Conservation (phyloP, 1,139 yeast genomes). For the Taphrina wiesneri region DNA sequence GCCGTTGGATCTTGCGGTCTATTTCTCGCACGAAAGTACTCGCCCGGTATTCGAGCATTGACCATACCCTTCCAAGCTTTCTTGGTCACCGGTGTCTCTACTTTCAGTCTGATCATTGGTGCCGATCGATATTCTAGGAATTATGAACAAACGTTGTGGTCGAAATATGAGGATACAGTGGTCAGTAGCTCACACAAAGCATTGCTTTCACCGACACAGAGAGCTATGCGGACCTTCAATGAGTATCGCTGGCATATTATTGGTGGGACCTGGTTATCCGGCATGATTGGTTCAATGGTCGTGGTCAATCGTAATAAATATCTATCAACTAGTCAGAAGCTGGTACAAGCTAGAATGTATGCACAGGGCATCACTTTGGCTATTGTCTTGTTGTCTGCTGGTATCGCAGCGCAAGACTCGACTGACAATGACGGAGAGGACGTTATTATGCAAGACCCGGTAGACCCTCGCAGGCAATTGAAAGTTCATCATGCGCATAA, state of each 20-base stretch:
- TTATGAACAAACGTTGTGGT: constrained; percentile 21
- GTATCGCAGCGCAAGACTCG: constrained; percentile 45
- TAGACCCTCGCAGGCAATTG: constrained; percentile 13
- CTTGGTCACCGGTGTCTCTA: constrained; percentile 21
- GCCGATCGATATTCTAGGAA: constrained; percentile 32
- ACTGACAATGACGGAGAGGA: constrained; percentile 27
- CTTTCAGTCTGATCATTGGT: constrained; percentile 30
- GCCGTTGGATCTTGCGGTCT: constrained; percentile 11
- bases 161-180: constrained; percentile 8
- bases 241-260: constrained; percentile 74
- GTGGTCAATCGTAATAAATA: constrained; percentile 72
- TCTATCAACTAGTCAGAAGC: constrained; percentile 78
- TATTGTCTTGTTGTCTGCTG: constrained; percentile 63
- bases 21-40: constrained; percentile 23
- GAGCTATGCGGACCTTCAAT: constrained; percentile 15
- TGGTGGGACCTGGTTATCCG: constrained; percentile 80
- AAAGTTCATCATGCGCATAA: constrained; percentile 22
- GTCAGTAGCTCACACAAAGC: constrained; percentile 9
- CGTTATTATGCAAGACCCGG: constrained; percentile 31
- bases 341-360: constrained; percentile 91
- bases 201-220: constrained; percentile 22
- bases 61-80: constrained; percentile 33
- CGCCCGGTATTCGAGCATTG: constrained; percentile 17
- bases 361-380: constrained; percentile 57
- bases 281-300: constrained; percentile 81